Conservation (phyloP, 306 rosid species). For the Quercus ilex region DNA sequence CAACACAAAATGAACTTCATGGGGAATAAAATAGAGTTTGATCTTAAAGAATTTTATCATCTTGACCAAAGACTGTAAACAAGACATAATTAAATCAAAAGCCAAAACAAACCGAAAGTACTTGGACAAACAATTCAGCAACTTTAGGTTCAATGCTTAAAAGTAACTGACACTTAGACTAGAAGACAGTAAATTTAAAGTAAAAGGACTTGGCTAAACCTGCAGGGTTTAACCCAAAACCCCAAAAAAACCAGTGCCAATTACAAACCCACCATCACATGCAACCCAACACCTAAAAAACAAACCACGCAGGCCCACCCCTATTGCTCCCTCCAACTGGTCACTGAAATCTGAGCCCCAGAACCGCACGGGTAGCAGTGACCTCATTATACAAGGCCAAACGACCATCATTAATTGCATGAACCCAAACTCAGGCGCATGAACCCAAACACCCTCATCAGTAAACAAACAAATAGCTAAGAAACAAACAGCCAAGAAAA, state of each 20-base stretch:
- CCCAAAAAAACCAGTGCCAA: background rate
- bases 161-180: constrained; percentile 2
- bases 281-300: constrained; percentile 2
- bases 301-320: background rate
- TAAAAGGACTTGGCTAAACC: constrained; percentile 3
- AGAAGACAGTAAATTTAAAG: constrained; percentile 8
- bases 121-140: constrained; percentile 11
- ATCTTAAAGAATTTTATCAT: background rate
- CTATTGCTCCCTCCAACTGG: constrained; percentile 12
- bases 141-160: background rate
- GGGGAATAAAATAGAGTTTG: background rate
- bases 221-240: constrained; percentile 5
- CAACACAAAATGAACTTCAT: too few relatives aligned
- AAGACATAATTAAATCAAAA: background rate
- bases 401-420: constrained; percentile 29
- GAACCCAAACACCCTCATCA: background rate
- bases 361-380: background rate
- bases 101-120: constrained; percentile 14
- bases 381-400: background rate
- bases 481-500: too few relatives aligned
- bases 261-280: constrained; percentile 13
- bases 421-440: constrained; percentile 3
- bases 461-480: too few relatives aligned
- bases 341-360: background rate
- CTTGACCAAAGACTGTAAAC: background rate